phyloP scores from a whole-genome alignment of 768 basidiomycete species.

The Kwoniella dejecticola region DNA sequence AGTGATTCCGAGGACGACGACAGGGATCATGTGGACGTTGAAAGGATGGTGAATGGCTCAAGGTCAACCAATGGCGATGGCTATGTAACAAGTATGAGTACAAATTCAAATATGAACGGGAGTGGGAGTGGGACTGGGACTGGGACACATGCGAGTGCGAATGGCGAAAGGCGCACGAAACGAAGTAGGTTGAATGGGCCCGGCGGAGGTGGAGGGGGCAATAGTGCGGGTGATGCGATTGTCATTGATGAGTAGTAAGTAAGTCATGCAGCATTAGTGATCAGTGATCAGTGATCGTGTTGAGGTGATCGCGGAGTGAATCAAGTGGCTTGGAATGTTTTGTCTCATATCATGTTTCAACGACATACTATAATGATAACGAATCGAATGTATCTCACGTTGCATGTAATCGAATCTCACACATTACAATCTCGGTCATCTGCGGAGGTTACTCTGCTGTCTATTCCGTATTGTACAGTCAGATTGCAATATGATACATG shows the following conservation, averaged over 20 bases:
- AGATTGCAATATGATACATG: too few relatives aligned
- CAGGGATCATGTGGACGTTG: not conserved
- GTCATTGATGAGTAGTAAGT: constrained; percentile 20
- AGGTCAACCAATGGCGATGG: not conserved
- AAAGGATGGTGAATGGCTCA: not conserved
- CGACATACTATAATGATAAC: too few relatives aligned
- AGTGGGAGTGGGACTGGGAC: too few relatives aligned
- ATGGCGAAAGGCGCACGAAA: constrained; percentile 10
- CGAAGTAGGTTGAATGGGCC: constrained; percentile 10
- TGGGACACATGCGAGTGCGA: too few relatives aligned
- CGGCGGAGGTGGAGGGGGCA: constrained; percentile 13
- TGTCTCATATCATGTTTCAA: too few relatives aligned
- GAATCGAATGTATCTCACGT: not conserved
- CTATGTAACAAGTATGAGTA: not conserved
- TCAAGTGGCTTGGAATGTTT: too few relatives aligned
- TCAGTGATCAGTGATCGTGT: too few relatives aligned
- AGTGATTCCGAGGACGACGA: constrained; percentile 9
- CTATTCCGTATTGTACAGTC: too few relatives aligned
- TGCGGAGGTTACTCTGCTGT: too few relatives aligned
- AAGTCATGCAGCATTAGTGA: not conserved
- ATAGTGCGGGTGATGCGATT: constrained; percentile 22
- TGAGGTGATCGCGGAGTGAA: too few relatives aligned
- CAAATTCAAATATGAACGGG: too few relatives aligned
- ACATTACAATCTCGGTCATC: not conserved
- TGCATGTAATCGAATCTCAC: not conserved